phyloP scores from a whole-genome alignment of 257 asterid genomes.

The Pogostemon cablin region DNA sequence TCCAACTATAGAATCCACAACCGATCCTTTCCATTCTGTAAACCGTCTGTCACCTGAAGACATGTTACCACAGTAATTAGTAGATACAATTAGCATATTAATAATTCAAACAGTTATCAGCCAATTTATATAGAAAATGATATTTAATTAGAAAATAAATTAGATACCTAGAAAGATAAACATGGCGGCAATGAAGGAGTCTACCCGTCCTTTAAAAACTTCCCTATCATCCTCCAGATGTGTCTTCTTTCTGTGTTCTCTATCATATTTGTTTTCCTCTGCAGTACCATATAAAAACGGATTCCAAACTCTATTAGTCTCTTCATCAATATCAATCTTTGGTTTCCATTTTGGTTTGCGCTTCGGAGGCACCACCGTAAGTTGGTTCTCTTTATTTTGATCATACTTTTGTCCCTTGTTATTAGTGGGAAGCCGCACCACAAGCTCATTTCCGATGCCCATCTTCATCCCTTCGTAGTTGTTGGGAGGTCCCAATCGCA shows the following conservation, averaged over 20 bases:
- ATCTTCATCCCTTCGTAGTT: no score
- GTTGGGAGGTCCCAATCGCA: no score
- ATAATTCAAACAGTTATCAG: neutral
- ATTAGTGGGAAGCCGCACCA: conserved; percentile 23
- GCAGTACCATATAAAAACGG: conserved; percentile 25
- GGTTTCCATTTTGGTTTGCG: neutral
- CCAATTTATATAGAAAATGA: neutral
- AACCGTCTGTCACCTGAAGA: conserved; percentile 49
- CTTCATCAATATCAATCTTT: conserved; percentile 46
- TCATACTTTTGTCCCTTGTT: no score
- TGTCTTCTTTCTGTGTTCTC: conserved; percentile 17
- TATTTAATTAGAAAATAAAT: neutral
- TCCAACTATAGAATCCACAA: conserved; percentile 59
- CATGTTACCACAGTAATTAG: conserved; percentile 10
- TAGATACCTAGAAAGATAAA: conserved; percentile 48
- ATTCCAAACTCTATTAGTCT: conserved; percentile 41
- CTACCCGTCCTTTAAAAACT: conserved; percentile 26
- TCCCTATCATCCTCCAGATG: conserved; percentile 38
- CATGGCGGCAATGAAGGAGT: conserved; percentile 42
- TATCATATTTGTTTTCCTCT: conserved; percentile 33
- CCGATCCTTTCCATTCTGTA: conserved; percentile 65
- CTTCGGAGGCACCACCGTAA: conserved; percentile 34
- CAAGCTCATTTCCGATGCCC: conserved; percentile 30
- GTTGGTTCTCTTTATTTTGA: conserved; percentile 13
- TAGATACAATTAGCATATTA: neutral